Conservation (phyloP, 2,329 filamentous ascomycete species). For the Paramyrothecium sp. region DNA sequence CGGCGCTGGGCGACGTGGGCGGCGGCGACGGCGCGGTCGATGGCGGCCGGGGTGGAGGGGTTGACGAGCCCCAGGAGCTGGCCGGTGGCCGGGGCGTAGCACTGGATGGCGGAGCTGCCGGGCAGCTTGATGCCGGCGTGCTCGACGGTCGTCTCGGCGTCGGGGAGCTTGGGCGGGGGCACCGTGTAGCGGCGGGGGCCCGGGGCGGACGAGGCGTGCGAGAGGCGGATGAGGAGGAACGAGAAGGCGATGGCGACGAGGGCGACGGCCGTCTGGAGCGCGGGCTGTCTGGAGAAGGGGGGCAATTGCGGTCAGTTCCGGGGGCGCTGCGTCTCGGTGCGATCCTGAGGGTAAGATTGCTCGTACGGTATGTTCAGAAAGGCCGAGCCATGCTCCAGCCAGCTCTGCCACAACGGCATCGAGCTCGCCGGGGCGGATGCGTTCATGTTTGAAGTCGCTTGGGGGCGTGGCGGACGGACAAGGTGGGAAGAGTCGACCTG, state of each 20-base stretch:
- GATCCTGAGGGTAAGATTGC: background rate
- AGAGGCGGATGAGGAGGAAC: constrained; percentile 24
- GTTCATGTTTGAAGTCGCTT: background rate
- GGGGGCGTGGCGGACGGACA: no score
- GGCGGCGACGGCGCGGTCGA: constrained; percentile 75
- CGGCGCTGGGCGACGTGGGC: constrained; percentile 71
- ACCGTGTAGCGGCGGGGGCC: constrained; percentile 59
- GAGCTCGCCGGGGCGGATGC: background rate
- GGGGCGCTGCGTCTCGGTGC: no score
- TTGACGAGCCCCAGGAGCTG: constrained; percentile 76
- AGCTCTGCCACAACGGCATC: background rate
- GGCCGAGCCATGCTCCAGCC: background rate
- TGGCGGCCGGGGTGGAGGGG: constrained; percentile 71
- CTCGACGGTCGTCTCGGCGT: constrained; percentile 56
- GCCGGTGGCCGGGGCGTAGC: constrained; percentile 88
- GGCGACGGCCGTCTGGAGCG: constrained; percentile 25
- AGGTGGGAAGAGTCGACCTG: no score
- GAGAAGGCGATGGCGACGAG: constrained; percentile 27
- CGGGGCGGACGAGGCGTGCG: constrained; percentile 24
- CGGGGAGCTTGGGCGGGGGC: constrained; percentile 59
- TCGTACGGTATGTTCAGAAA: background rate
- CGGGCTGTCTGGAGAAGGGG: constrained; percentile 16
- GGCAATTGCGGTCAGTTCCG: background rate
- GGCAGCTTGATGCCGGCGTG: constrained; percentile 62
- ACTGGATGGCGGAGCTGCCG: constrained; percentile 70